Evolutionary conservation across 345 rosid genomes (phyloP).

Genomic region (Camelina neglecta): DNA sequence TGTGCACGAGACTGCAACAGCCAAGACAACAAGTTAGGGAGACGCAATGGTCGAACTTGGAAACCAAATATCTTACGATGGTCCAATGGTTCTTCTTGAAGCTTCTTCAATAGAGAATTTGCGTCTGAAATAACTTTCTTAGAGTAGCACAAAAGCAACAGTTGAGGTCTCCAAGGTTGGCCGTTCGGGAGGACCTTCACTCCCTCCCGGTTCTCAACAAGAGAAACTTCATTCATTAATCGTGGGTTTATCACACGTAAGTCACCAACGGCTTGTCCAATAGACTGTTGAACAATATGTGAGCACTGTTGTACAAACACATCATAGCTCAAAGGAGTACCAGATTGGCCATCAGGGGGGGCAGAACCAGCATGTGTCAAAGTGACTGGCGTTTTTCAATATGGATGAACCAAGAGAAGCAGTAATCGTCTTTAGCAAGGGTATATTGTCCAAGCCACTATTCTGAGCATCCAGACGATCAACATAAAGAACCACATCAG

Average conservation of each 20-base stretch:
- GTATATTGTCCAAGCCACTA: constrained; percentile 67
- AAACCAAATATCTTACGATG: constrained; percentile 85
- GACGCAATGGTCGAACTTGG: constrained; percentile 82
- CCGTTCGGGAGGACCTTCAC: constrained; percentile 91
- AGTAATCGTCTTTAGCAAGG: constrained; percentile 66
- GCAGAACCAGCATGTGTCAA: constrained; percentile 96
- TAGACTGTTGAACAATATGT: constrained; percentile 88
- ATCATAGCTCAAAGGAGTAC: constrained; percentile 84
- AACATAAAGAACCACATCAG: constrained; percentile 80
- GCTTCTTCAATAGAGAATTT: constrained; percentile 70
- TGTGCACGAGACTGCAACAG: constrained; percentile 90
- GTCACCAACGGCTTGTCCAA: constrained; percentile 93
- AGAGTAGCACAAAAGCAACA: constrained; percentile 75
- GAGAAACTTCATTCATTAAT: constrained; percentile 87
- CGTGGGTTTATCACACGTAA: constrained; percentile 87
- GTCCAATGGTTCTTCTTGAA: constrained; percentile 85
- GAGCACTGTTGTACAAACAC: constrained; percentile 92
- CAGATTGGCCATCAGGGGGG: constrained; percentile 96
- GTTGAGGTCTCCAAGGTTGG: constrained; percentile 87
- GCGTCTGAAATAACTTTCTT: constrained; percentile 87
- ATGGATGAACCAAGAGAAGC: constrained; percentile 67
- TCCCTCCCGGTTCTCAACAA: constrained; percentile 88
- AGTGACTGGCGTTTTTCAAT: constrained; percentile 76
- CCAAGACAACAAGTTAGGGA: constrained; percentile 90
- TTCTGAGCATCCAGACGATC: constrained; percentile 76